phyloP scores from a whole-genome alignment of 768 basidiomycete genomes.

The Naganishia vaughanmartiniae region DNA sequence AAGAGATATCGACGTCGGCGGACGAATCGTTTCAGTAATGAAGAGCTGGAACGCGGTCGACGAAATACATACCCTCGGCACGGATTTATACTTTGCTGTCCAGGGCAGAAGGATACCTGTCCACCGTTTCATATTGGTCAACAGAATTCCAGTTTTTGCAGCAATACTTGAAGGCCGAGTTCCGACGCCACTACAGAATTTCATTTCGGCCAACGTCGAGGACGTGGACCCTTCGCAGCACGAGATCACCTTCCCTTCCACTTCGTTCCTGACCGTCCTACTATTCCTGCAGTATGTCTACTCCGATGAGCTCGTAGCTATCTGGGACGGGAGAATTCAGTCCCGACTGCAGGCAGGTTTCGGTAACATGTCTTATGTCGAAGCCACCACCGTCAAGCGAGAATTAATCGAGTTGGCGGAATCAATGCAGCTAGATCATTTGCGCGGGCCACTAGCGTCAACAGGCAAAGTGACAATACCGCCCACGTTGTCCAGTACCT shows the following conservation, averaged over 20 bases:
- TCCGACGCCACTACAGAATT: constrained; percentile 20
- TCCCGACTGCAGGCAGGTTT: constrained; percentile 55
- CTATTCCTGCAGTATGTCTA: constrained; percentile 83
- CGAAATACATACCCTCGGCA: constrained; percentile 32
- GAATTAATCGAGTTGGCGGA: constrained; percentile 65
- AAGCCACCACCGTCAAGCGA: constrained; percentile 58
- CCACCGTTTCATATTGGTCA: constrained; percentile 66
- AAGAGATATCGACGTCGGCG: constrained; percentile 44
- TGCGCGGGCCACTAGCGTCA: constrained; percentile 62
- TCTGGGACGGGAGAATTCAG: constrained; percentile 76
- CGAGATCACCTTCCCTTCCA: constrained; percentile 16
- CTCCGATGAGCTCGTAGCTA: constrained; percentile 72
- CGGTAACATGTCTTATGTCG: constrained; percentile 41
- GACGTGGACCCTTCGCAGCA: constrained; percentile 12
- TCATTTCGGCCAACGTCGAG: constrained; percentile 6
- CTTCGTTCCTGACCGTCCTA: constrained; percentile 61
- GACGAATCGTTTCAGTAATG: constrained; percentile 43
- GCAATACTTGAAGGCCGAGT: constrained; percentile 8
- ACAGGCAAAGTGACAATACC: constrained; percentile 61
- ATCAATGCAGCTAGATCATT: constrained; percentile 60
- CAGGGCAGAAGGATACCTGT: constrained; percentile 56
- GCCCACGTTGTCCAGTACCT: constrained; percentile 58
- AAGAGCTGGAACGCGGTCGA: constrained; percentile 43
- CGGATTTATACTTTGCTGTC: constrained; percentile 35
- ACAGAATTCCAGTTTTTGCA: constrained; percentile 52